These are phyloP conservation scores for Ramularia endophylla DNA, from an alignment of 2,329 filamentous ascomycete species.

Conservation along the genomic window DNA sequence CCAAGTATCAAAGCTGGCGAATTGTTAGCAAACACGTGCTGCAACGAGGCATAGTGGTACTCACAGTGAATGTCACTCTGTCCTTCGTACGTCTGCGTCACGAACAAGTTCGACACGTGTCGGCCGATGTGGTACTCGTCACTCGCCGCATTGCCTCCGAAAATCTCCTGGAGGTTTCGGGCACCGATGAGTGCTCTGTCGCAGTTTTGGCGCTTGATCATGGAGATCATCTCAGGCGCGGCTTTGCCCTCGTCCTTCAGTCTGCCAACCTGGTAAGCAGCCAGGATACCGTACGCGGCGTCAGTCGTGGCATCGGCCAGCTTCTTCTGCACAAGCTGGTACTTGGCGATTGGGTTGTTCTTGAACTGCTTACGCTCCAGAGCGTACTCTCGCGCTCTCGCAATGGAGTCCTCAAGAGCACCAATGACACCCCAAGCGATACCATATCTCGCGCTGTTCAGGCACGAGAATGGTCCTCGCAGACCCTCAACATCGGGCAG, in stretches of 20 bases:
- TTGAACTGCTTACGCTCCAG: conserved; percentile 95
- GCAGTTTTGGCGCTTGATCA: conserved; percentile 98
- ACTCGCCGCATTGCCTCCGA: conserved; percentile 96
- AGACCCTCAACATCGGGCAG: conserved; percentile 85
- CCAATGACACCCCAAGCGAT: conserved; percentile 94
- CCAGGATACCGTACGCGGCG: conserved; percentile 83
- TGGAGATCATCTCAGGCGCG: conserved; percentile 89
- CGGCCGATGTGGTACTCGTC: conserved; percentile 95
- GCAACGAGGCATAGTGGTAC: conserved; percentile 32
- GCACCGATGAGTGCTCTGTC: conserved; percentile 79
- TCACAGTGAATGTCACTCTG: conserved; percentile 96
- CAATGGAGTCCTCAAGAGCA: conserved; percentile 85
- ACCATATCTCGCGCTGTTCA: conserved; percentile 89
- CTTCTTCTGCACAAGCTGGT: conserved; percentile 98
- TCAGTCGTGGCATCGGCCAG: conserved; percentile 88
- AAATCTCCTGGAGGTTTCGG: conserved; percentile 83
- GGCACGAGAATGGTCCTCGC: conserved; percentile 81
- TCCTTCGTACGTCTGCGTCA: conserved; percentile 96
- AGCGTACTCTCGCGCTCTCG: conserved; percentile 75
- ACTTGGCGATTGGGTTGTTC: conserved; percentile 87
- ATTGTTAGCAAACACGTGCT: conserved; percentile 16
- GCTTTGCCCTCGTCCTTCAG: conserved; percentile 87
- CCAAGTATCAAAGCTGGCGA: conserved; percentile 44
- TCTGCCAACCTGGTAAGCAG: conserved; percentile 81
- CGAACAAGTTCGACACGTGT: conserved; percentile 93